phyloP scores from a whole-genome alignment of 2,329 filamentous ascomycete species.

The Geosmithia flava region DNA sequence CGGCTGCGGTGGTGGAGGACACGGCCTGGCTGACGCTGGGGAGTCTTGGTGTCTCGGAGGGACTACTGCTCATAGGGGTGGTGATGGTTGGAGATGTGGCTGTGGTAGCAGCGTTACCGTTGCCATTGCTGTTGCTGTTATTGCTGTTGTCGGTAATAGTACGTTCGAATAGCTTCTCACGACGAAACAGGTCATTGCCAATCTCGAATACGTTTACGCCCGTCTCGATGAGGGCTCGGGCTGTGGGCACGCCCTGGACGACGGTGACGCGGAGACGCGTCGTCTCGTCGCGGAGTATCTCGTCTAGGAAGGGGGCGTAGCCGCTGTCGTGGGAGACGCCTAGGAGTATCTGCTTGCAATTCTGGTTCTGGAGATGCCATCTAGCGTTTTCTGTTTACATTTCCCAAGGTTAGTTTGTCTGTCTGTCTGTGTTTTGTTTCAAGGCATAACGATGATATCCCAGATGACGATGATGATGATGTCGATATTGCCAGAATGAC shows the following conservation, averaged over 20 bases:
- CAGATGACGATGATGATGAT: background rate
- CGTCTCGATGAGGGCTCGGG: constrained; percentile 34
- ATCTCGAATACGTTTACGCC: constrained; percentile 33
- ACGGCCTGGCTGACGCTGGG: no score
- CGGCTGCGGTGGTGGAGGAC: no score
- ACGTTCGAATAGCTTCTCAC: constrained; percentile 34
- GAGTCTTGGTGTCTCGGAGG: background rate
- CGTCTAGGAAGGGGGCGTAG: constrained; percentile 47
- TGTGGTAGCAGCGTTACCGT: background rate
- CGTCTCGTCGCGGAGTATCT: constrained; percentile 32
- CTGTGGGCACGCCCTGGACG: constrained; percentile 38
- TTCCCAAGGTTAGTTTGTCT: no score
- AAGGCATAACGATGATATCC: no score
- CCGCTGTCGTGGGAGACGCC: constrained; percentile 50
- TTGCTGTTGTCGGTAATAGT: constrained; percentile 4
- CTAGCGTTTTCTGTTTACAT: constrained; percentile 33
- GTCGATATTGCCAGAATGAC: no score
- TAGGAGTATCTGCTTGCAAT: constrained; percentile 49
- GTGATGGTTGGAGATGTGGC: constrained; percentile 8
- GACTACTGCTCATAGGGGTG: background rate
- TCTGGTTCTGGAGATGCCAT: constrained; percentile 47
- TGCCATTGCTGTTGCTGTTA: background rate
- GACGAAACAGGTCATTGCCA: constrained; percentile 36
- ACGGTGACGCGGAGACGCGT: constrained; percentile 34
- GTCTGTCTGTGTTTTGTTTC: no score